A percentile compares a stretch with the other conserved stretches of the same genome.
phyloP scores from a whole-genome alignment of 176 grass and related monocot species.

The Rhipidocladum racemiflorum region DNA sequence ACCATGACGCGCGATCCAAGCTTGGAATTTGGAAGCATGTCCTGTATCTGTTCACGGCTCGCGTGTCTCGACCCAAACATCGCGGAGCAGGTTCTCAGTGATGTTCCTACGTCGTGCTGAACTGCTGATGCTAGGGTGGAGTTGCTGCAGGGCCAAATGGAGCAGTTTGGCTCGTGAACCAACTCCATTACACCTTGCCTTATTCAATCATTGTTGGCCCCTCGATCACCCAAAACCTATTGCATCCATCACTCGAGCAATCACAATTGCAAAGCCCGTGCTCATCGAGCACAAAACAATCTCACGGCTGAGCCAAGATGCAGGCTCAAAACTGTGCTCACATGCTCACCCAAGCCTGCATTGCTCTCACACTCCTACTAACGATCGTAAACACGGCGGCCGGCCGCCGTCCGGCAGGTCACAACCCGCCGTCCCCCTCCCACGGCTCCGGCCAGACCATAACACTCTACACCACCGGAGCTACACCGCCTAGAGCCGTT shows the following conservation, averaged over 20 bases:
- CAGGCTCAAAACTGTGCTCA: neutral
- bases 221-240: conserved; percentile 6
- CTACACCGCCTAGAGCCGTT: neutral
- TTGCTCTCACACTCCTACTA: conserved; percentile 45
- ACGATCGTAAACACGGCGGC: conserved; percentile 12
- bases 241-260: neutral
- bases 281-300: neutral
- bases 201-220: neutral
- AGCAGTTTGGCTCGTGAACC: conserved; percentile 31
- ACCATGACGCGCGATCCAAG: neutral
- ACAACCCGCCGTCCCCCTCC: neutral
- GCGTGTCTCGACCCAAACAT: neutral
- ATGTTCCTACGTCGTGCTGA: neutral
- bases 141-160: conserved; percentile 21
- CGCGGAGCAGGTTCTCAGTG: neutral
- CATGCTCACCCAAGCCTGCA: neutral
- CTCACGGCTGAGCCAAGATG: conserved; percentile 27
- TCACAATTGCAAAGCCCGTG: neutral
- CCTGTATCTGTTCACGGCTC: neutral
- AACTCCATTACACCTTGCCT: conserved; percentile 11
- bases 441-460: conserved; percentile 39
- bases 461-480: conserved; percentile 49
- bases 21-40: neutral
- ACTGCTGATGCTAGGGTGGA: neutral
- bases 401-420: conserved; percentile 21